Evolutionary conservation across 2,329 filamentous ascomycete species (phyloP).

Genomic region (Macrophomina tecta): DNA sequence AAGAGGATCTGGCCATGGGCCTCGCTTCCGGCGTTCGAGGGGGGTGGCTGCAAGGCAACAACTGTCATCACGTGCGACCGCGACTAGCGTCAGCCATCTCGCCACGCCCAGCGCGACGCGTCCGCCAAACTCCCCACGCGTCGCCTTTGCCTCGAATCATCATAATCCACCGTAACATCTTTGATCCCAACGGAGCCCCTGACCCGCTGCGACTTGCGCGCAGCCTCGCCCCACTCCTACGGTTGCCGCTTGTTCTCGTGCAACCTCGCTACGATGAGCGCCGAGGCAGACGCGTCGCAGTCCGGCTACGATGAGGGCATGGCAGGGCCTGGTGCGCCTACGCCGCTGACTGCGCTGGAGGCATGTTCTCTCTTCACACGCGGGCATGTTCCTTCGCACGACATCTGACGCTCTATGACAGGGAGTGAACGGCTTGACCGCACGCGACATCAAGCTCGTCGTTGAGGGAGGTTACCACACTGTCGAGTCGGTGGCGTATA

Average conservation of each 20-base stretch:
- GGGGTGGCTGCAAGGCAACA: slow-evolving; percentile 6
- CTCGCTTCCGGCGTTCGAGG: neutral
- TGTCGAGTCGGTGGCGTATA: slow-evolving; percentile 95
- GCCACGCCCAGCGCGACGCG: slow-evolving; percentile 19
- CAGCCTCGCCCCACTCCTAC: neutral
- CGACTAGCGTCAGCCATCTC: neutral
- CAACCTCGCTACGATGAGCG: slow-evolving; percentile 50
- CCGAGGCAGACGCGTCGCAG: slow-evolving; percentile 66
- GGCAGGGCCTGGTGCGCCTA: slow-evolving; percentile 90
- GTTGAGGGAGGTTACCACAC: slow-evolving; percentile 94
- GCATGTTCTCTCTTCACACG: slow-evolving; percentile 55
- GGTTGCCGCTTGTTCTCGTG: neutral
- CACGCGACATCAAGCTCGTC: slow-evolving; percentile 91
- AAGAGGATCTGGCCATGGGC: neutral
- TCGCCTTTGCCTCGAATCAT: neutral
- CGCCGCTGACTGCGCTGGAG: slow-evolving; percentile 83
- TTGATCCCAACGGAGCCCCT: too few relatives aligned
- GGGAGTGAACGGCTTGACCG: slow-evolving; percentile 89
- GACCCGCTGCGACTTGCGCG: too few relatives aligned
- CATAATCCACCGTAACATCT: too few relatives aligned
- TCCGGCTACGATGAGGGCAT: slow-evolving; percentile 71
- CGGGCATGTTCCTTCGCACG: neutral
- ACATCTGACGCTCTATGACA: slow-evolving; percentile 46
- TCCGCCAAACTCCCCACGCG: slow-evolving; percentile 7
- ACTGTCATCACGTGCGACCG: slow-evolving; percentile 10